Base-by-base conservation (phyloP, 225 moss, liverwort and hornwort species). In the Physcomitrium patens region DNA sequence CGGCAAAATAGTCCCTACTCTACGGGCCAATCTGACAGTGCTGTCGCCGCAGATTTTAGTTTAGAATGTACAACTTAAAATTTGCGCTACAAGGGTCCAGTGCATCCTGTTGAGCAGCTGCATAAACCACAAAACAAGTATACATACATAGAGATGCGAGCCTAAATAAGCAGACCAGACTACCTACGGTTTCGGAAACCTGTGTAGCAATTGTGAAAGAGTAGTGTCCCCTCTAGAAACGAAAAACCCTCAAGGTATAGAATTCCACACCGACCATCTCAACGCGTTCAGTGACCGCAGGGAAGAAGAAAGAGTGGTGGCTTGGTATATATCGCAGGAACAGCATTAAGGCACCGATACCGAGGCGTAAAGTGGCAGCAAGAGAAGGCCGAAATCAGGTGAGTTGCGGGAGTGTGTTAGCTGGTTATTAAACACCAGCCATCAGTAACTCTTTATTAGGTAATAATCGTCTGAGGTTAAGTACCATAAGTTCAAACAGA, bases 81-180 rank as follows among this genome's bases (percentile, higher is more conserved):
- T n/a, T n/a, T n/a, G n/a, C n/a, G n/a, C n/a, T n/a, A n/a, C n/a
- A 64, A 63, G n/a, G n/a, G n/a, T 60, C 5, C 18, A 18, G 59
- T 18, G 59, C 59, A 60, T n/a, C n/a, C n/a, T n/a, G n/a, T n/a
- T n/a, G n/a, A n/a, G n/a, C n/a, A n/a, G n/a, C n/a, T n/a, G n/a
- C 20, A 18, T 20, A 60, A 60, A 60, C 59, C 59, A 60, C 59
- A 60, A 60, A 60, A 60, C 22, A 60, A 60, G 20, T 60, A n/a
- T n/a, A n/a, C n/a, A 60, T 20, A 60, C 59, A 60, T 60, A 10
- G 26, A 60, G 59, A 60, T 60, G 59, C 59, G 59, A 60, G 59
- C 59, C 59, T 60, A n/a, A 60, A 60, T 10, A 60, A 60, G 59
- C 59, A 60, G 20, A 60, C 59, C 61, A 26, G 61, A 61, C 22